Percentiles rank a stretch among this genome's conserved stretches.
These are phyloP conservation scores for Termitomyces sp. DNA, from an alignment of 768 basidiomycete species.

Conservation along the genomic window DNA sequence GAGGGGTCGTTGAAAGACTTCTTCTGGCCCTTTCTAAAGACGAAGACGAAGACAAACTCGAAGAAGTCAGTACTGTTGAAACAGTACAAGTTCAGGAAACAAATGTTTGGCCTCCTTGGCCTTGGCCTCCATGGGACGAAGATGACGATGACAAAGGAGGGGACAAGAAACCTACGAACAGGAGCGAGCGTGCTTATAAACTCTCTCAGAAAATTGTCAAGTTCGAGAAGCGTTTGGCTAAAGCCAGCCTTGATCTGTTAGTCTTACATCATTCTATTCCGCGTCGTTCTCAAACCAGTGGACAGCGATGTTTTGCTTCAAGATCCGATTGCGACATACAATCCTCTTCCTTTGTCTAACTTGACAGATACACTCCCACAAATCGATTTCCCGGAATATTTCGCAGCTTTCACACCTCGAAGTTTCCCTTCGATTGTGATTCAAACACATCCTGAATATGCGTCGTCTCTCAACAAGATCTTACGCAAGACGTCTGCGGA, in stretches of 20 bases:
- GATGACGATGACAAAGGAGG: constrained; percentile 44
- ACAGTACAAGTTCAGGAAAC: constrained; percentile 30
- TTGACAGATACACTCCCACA: constrained; percentile 67
- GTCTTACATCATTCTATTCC: constrained; percentile 14
- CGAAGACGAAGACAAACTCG: constrained; percentile 25
- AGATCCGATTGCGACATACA: constrained; percentile 86
- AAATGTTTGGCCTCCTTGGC: constrained; percentile 72
- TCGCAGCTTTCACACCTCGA: constrained; percentile 78
- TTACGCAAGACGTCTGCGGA: constrained; percentile 61
- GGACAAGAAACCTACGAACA: constrained; percentile 43
- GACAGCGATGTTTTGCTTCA: constrained; percentile 60
- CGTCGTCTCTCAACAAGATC: constrained; percentile 59
- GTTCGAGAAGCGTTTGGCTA: constrained; percentile 75
- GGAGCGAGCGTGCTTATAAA: constrained; percentile 47
- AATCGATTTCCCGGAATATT: constrained; percentile 80
- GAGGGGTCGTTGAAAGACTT: constrained; percentile 59
- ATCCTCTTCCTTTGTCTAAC: constrained; percentile 67
- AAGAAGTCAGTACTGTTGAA: constrained; percentile 8
- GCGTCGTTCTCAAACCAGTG: background rate
- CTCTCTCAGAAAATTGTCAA: constrained; percentile 67
- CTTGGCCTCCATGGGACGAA: constrained; percentile 81
- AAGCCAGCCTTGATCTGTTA: constrained; percentile 76
- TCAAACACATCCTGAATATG: constrained; percentile 77
- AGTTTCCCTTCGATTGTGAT: constrained; percentile 72
- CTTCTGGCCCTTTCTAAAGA: constrained; percentile 53